Evolutionary conservation across 2,329 filamentous ascomycete genomes (phyloP), one percentile per base, ranked within the genome.

Genomic region (Sarocladium oryzae): DNA sequence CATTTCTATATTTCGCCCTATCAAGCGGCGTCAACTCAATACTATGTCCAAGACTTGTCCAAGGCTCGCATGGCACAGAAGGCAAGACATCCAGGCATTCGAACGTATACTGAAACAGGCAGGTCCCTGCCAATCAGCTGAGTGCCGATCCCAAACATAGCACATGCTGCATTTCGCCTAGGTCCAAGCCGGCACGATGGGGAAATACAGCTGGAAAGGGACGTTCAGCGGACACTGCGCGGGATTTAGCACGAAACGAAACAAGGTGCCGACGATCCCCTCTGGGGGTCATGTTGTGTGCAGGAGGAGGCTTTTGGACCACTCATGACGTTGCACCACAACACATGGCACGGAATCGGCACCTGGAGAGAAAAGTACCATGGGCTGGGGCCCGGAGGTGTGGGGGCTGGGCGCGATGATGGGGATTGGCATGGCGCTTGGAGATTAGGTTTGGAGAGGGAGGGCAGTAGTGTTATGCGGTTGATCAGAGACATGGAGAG

Each of bases 51-150:
- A n/a, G n/a, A n/a, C n/a, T n/a, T n/a, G n/a, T n/a, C n/a, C n/a
- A n/a, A n/a, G n/a, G n/a, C 11, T 37, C 6, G 35, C 8, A 18
- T 6, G 35, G 11, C 35, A 37, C 16, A 6, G 35, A 16, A n/a
- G 35, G 35, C 16, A 37, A 37, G 16, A 37, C 35, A 37, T 23
- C 40, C 20, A 43, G 26, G 40, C 40, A 26, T 43, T 43, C 40
- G 43, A 11, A 48, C 43, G 43, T 32, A 9, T 7, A 26, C 43
- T 48, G 24, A 48, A 48, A 32, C 26, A 48, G 43, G 43, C 43
- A 48, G 43, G 43, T 48, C 24, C 15, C 20, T n/a, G 43, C 28
- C 10, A 21, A 48, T 20, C 43, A 48, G 43, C 43, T 48, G 43
- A 21, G 33, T 48, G 43, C 43, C 43, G 43, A 48, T 48, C 43